Percentiles rank a stretch among this genome's conserved stretches.
Conservation (phyloP, 345 rosid species). For the Salix udensis region DNA sequence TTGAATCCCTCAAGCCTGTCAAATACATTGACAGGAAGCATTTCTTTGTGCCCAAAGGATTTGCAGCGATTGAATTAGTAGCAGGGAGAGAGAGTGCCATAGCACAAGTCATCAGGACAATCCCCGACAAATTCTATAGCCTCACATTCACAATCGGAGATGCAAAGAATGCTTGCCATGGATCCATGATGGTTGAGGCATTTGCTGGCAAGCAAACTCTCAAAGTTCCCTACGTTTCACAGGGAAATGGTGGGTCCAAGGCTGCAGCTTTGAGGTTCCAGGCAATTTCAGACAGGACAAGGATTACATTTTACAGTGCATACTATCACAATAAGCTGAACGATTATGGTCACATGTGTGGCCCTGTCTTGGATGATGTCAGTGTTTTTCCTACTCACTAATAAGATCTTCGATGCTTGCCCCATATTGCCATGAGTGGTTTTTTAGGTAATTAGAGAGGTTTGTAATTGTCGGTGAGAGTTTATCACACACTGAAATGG, state of each 20-base stretch:
- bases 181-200: slow-evolving; percentile 78
- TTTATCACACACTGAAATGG: not conserved
- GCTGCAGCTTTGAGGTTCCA: slow-evolving; percentile 42
- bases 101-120: slow-evolving; percentile 68
- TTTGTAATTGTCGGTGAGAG: not conserved
- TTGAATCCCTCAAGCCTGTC: slow-evolving; percentile 79
- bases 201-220: slow-evolving; percentile 49
- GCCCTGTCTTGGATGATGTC: slow-evolving; percentile 79
- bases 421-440: not conserved
- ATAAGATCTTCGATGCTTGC: not conserved
- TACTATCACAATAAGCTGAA: slow-evolving; percentile 66
- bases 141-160: slow-evolving; percentile 64
- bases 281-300: slow-evolving; percentile 47
- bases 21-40: slow-evolving; percentile 68
- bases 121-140: slow-evolving; percentile 38
- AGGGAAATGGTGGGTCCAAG: slow-evolving; percentile 52
- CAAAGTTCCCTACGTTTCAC: slow-evolving; percentile 41
- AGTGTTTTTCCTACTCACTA: slow-evolving; percentile 23
- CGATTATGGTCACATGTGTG: slow-evolving; percentile 79
- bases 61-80: slow-evolving; percentile 55
- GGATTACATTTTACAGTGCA: slow-evolving; percentile 66
- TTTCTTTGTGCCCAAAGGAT: slow-evolving; percentile 60
- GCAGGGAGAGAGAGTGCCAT: slow-evolving; percentile 85
- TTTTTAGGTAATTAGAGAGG: not conserved
- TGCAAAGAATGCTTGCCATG: slow-evolving; percentile 72